Evolutionary conservation across 2,329 filamentous ascomycete species (phyloP).

Genomic region (Talaromyces sp.): DNA sequence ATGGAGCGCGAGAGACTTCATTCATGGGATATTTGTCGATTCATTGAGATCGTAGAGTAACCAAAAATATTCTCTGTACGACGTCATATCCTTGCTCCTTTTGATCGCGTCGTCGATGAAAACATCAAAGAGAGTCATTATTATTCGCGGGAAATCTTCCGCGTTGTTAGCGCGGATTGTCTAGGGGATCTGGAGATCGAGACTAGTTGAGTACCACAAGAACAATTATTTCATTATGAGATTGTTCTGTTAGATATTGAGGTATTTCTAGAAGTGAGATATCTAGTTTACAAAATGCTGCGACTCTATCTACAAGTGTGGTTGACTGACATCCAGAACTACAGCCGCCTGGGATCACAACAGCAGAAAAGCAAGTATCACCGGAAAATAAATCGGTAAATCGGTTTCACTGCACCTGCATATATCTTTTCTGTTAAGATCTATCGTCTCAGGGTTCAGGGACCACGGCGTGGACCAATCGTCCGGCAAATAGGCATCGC

Average conservation of each 20-base stretch:
- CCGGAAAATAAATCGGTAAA: too few relatives aligned
- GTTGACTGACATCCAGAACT: too few relatives aligned
- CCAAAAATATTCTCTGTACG: not conserved
- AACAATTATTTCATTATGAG: too few relatives aligned
- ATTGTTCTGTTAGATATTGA: too few relatives aligned
- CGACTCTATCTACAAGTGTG: too few relatives aligned
- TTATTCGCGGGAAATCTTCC: not conserved
- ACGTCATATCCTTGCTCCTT: not conserved
- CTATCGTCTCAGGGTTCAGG: not conserved
- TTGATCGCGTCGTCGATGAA: not conserved
- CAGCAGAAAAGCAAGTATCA: too few relatives aligned
- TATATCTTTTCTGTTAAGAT: not conserved
- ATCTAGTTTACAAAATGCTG: too few relatives aligned
- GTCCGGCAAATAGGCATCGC: not conserved
- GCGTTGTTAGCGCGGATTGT: not conserved
- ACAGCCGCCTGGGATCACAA: too few relatives aligned
- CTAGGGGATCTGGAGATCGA: too few relatives aligned
- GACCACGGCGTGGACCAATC: not conserved
- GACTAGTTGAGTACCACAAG: too few relatives aligned
- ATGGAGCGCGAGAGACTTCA: slow-evolving; percentile 11
- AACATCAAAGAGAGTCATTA: not conserved
- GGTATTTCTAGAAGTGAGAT: too few relatives aligned
- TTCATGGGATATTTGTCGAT: slow-evolving; percentile 1
- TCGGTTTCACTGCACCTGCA: too few relatives aligned
- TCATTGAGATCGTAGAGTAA: not conserved